A percentile compares a stretch with the other conserved stretches of the same genome.
These are phyloP conservation scores for Paspalum notatum DNA, from an alignment of 176 grass and related monocot species.

Conservation along the genomic window DNA sequence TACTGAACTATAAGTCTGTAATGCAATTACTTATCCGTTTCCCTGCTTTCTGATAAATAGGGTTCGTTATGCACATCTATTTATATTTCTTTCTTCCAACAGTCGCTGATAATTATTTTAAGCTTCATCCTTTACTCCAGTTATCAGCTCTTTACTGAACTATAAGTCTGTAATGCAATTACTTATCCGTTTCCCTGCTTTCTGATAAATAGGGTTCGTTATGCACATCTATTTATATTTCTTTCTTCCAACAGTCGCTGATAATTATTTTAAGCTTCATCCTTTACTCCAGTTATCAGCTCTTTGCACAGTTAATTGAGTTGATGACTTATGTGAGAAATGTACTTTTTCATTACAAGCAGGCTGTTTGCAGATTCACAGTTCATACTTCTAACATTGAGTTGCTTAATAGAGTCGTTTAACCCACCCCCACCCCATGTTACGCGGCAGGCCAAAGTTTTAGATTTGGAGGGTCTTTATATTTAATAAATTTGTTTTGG, in stretches of 20 bases:
- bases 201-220: constrained; percentile 6
- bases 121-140: neutral
- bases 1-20: neutral
- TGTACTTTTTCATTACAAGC: constrained; percentile 11
- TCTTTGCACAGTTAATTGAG: neutral
- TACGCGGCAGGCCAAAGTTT: no score
- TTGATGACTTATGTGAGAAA: neutral
- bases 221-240: neutral
- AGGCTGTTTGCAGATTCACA: neutral
- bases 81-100: neutral
- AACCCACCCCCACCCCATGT: no score
- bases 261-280: neutral
- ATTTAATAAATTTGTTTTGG: no score
- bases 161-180: no score
- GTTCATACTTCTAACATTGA: no score
- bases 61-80: neutral
- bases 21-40: constrained; percentile 4
- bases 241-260: neutral
- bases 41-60: neutral
- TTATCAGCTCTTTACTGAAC: constrained; percentile 7
- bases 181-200: no score
- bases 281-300: neutral
- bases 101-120: constrained; percentile 1
- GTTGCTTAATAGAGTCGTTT: no score
- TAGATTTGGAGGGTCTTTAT: no score